A percentile compares a stretch with the other conserved stretches of the same genome.
Evolutionary conservation across 441 rosid species (phyloP).

Genomic region (Metrosideros polymorpha): DNA sequence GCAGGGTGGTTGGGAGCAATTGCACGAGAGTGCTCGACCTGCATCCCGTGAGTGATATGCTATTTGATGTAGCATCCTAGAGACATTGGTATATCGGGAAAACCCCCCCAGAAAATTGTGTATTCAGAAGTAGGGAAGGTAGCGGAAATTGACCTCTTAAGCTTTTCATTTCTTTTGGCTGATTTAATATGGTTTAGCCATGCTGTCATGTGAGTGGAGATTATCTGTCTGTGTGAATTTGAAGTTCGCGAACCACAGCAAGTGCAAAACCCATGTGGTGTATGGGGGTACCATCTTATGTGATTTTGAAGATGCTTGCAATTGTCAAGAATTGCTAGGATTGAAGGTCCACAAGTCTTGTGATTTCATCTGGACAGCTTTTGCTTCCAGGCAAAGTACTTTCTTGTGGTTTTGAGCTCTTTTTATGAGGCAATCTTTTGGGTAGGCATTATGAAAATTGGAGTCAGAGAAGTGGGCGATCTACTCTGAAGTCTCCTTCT

Average conservation of each 20-base stretch:
- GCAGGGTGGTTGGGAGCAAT: slow-evolving; percentile 39
- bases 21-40: slow-evolving; percentile 51
- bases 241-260: not conserved
- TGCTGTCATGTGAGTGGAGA: not conserved
- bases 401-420: not conserved
- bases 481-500: not conserved
- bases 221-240: not conserved
- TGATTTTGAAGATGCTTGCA: not conserved
- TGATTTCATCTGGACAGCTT: not conserved
- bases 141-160: not conserved
- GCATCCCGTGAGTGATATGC: slow-evolving; percentile 25
- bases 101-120: not conserved
- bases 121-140: not conserved
- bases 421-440: not conserved
- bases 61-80: slow-evolving; percentile 35
- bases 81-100: not conserved
- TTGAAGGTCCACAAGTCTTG: not conserved
- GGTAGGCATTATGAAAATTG: not conserved
- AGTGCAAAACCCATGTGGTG: not conserved
- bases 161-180: not conserved
- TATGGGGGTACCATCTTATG: not conserved
- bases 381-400: not conserved
- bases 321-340: not conserved
- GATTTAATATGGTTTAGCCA: not conserved
- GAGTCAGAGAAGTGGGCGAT: not conserved